Conservation (phyloP, 176 grass and related monocot species). For the Olyra latifolia region DNA sequence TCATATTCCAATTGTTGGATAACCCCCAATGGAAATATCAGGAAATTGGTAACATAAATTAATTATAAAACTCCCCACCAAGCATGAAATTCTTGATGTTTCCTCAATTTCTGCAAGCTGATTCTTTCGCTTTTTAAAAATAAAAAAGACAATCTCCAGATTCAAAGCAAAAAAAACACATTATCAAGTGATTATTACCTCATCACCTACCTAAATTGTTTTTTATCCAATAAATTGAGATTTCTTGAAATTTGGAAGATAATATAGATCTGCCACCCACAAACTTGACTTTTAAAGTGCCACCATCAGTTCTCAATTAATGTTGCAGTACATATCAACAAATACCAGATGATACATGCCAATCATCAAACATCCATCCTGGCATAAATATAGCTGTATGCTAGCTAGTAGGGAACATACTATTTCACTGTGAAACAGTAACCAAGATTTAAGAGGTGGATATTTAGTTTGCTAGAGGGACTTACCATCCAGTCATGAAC, state of each 20-base stretch:
- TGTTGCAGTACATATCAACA: background rate
- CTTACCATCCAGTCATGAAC: conserved; percentile 93
- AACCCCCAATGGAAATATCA: background rate
- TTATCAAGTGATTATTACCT: background rate
- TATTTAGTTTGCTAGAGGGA: conserved; percentile 2
- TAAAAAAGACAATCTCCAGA: background rate
- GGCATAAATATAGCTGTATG: background rate
- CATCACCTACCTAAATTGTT: background rate
- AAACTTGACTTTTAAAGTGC: conserved; percentile 8
- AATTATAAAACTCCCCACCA: background rate
- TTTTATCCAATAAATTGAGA: background rate
- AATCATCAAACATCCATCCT: background rate
- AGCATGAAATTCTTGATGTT: background rate
- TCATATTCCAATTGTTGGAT: background rate
- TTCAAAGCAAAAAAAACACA: background rate
- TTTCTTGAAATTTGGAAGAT: background rate
- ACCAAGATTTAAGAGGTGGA: background rate
- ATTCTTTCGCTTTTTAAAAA: background rate
- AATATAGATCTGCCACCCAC: background rate
- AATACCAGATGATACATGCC: background rate
- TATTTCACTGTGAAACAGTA: conserved; percentile 5
- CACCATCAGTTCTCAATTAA: background rate
- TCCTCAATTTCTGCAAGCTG: background rate
- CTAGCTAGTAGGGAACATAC: background rate
- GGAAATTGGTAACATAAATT: background rate